Base-by-base conservation (phyloP, 306 rosid genomes). In the Geum urbanum region DNA sequence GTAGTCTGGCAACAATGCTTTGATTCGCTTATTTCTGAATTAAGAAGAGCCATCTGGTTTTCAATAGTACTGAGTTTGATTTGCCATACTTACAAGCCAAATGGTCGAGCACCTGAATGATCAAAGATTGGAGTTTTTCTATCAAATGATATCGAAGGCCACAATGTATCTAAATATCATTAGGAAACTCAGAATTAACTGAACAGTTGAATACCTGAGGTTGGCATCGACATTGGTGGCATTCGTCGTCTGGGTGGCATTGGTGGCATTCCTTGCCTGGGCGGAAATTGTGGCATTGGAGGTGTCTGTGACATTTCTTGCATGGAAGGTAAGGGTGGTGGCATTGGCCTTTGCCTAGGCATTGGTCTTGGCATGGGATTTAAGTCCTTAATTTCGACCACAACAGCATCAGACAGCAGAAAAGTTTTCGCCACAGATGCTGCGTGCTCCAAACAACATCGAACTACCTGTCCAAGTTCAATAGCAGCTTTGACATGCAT, bases 361-460 rank as follows among this genome's bases (percentile, higher is more conserved):
- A 65, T 78, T 82, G 76, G 77, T 49, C 79, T 79, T 52, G 76
- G 83, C 16, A 74, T 52, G 35, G 82, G 84, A 27, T 58, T 2
- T 40, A 74, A 14, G 67, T 86, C 89, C 84, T 67, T 75, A 8
- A 77, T 75, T 63, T 92, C 96, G 40, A 90, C 83, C 14, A 88
- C 94, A 57, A 88, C 98, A 47, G 98, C 98, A 47, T 87, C 84
- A 10, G 97, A 90, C 51, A 91, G 84, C 74, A 92, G 82, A 71
- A 92, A 88, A 48, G 73, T 66, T 84, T 92, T 92, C 47, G 97
- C 86, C 50, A 92, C 98, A 1, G 97, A 90, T 60, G 97, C 94
- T 4, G 98, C 88, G 71, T 92, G 79, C 86, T 92, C 97, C 81
- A 92, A 78, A 72, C 98, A 92, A 74, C 96, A 92, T 76, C 94